These are phyloP conservation scores for Erigeron philadelphicus DNA, from an alignment of 140 eudicot species.

Conservation along the genomic window DNA sequence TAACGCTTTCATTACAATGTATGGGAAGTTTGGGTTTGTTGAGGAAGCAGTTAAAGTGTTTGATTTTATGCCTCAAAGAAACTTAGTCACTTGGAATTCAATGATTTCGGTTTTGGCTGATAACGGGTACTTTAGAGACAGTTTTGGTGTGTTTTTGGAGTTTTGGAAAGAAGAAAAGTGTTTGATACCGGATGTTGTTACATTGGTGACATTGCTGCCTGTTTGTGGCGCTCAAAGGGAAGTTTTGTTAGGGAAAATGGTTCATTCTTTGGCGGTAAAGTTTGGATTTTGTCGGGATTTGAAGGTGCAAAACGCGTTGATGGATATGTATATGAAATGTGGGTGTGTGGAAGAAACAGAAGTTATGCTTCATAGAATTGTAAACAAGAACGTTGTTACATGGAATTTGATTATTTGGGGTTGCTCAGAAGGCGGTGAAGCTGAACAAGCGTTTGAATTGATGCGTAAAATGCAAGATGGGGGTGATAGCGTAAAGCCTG, in stretches of 20 bases:
- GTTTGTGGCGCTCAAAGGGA: slow-evolving; percentile 39
- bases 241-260: slow-evolving; percentile 32
- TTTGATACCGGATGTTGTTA: slow-evolving; percentile 47
- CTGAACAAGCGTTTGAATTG: slow-evolving; percentile 33
- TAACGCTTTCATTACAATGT: slow-evolving; percentile 59
- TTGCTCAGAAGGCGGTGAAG: slow-evolving; percentile 48
- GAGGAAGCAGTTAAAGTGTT: slow-evolving; percentile 56
- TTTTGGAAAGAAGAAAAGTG: slow-evolving; percentile 25
- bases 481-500: slow-evolving; percentile 14
- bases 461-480: slow-evolving; percentile 40
- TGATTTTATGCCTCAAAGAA: slow-evolving; percentile 45
- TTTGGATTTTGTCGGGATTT: slow-evolving; percentile 39
- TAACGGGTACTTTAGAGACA: slow-evolving; percentile 26
- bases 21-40: slow-evolving; percentile 45
- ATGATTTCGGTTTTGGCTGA: slow-evolving; percentile 39
- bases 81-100: slow-evolving; percentile 69
- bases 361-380: slow-evolving; percentile 31
- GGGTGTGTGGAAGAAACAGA: slow-evolving; percentile 42
- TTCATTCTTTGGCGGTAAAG: slow-evolving; percentile 55
- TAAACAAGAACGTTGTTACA: slow-evolving; percentile 48
- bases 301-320: slow-evolving; percentile 49
- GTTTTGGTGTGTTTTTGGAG: slow-evolving; percentile 35
- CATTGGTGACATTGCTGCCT: slow-evolving; percentile 50
- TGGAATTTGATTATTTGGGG: slow-evolving; percentile 68
- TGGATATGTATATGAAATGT: slow-evolving; percentile 64